Evolutionary conservation across 768 basidiomycete genomes (phyloP), one percentile per base, ranked within the genome.

Genomic region (Crucibulum laeve): DNA sequence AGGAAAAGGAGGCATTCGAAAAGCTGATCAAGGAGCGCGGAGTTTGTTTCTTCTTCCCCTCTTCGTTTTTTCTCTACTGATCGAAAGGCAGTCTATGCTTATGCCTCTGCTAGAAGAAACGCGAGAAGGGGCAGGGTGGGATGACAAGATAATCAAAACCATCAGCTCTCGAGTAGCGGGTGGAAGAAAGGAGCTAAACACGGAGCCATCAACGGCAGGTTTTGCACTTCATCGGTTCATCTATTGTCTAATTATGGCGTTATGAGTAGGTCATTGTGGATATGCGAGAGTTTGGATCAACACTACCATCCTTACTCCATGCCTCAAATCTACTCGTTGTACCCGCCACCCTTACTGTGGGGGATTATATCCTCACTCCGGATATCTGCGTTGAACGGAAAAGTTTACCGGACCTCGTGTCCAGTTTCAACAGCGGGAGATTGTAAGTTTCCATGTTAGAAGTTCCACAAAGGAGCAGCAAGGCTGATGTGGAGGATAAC

Each of bases 331-430:
- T 95, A 32, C 67, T 84, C 25, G 80, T 97, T 32, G 71, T 93
- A n/a, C 95, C 96, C 0, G 86, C 87, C 1, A 98, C 94, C 0
- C 69, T 99, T 48, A 91, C 88, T 0, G 87, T 98, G 2, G 96
- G 96, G 2, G 96, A 99, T 62, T 99, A 99, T 56, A 87, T 99
- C 42, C 66, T 98, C 36, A 87, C 90, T 1, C 96, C 95, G 0
- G 91, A 95, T 47, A 94, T 98, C 49, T 94, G 91, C 49, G 87
- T 99, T 2, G 96, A 99, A 64, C 73, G 95, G 44, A 99, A 99
- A 69, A 94, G 94, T 52, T 71, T 98, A 39, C 74, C 93, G 0
- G 96, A 99, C 69, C 57, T 99, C 40, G 77, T 93, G n/a, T 78
- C 84, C 13, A 94, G 91, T 70, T 95, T 98, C 61, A 92, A 86